Evolutionary conservation across 2,329 filamentous ascomycete species (phyloP).

Genomic region (Hypoxylon sp.): DNA sequence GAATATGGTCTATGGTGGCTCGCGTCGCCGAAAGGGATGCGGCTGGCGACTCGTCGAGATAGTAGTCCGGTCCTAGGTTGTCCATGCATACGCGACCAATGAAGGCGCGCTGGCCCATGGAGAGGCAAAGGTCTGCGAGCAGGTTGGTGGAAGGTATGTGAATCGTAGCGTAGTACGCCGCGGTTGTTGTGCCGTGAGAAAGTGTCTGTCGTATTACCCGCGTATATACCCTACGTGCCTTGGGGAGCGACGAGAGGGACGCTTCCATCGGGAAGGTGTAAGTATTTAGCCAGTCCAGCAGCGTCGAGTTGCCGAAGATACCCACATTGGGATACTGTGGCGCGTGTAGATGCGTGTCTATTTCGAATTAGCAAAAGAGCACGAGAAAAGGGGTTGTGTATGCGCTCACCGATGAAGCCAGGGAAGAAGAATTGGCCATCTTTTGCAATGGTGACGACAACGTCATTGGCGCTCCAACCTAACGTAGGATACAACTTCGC

Average conservation of each 20-base stretch:
- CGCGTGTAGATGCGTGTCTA: conserved; percentile 96
- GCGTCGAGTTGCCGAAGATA: conserved; percentile 92
- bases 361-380: conserved; percentile 43
- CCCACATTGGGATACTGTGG: conserved; percentile 95
- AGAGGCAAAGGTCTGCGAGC: conserved; percentile 85
- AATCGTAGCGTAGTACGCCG: conserved; percentile 94
- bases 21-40: conserved; percentile 70
- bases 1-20: conserved; percentile 75
- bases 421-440: conserved; percentile 84
- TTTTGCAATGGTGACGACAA: conserved; percentile 56
- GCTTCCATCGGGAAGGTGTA: conserved; percentile 97
- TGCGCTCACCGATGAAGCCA: conserved; percentile 78
- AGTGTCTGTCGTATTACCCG: conserved; percentile 85
- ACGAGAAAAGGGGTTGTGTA: conserved; percentile 1
- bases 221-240: conserved; percentile 80
- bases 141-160: conserved; percentile 92
- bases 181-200: conserved; percentile 91
- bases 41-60: conserved; percentile 79
- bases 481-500: conserved; percentile 58
- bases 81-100: conserved; percentile 98
- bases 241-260: conserved; percentile 74
- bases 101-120: conserved; percentile 87
- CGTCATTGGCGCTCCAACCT: conserved; percentile 61
- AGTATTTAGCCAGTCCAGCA: conserved; percentile 92
- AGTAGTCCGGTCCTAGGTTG: conserved; percentile 79